Evolutionary conservation across 2,329 filamentous ascomycete species (phyloP).

Genomic region (Botrytis elliptica): DNA sequence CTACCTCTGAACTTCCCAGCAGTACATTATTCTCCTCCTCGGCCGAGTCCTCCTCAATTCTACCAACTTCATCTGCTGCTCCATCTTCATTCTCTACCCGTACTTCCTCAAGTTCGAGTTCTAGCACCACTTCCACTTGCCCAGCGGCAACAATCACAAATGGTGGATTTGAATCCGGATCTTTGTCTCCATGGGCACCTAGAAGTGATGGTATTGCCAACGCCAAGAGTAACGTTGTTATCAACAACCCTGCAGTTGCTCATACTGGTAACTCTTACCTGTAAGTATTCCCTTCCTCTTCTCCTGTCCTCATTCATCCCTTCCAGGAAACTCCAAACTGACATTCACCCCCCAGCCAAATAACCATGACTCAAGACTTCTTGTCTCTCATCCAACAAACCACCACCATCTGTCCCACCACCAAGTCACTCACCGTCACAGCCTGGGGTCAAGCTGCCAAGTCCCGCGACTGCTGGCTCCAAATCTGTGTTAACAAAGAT

Average conservation of each 20-base stretch:
- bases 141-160: constrained; percentile 15
- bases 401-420: constrained; percentile 12
- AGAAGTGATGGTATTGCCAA: constrained; percentile 1
- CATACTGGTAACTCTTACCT: constrained; percentile 9
- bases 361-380: constrained; percentile 10
- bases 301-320: not conserved
- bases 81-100: constrained; percentile 7
- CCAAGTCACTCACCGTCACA: not conserved
- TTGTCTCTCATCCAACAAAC: constrained; percentile 15
- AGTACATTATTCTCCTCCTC: constrained; percentile 10
- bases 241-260: constrained; percentile 7
- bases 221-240: constrained; percentile 12
- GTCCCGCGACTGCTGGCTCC: constrained; percentile 12
- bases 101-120: constrained; percentile 4
- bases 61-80: not conserved
- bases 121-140: constrained; percentile 10
- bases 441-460: constrained; percentile 13
- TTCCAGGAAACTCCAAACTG: not conserved
- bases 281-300: not conserved
- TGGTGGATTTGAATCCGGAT: constrained; percentile 15
- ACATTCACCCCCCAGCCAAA: not conserved
- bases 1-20: not conserved
- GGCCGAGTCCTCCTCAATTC: not conserved
- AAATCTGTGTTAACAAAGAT: constrained; percentile 19
- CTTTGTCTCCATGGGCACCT: constrained; percentile 13